Base-by-base conservation (phyloP, 352 stramenopile genomes). In the Phytophthora tentaculata region DNA sequence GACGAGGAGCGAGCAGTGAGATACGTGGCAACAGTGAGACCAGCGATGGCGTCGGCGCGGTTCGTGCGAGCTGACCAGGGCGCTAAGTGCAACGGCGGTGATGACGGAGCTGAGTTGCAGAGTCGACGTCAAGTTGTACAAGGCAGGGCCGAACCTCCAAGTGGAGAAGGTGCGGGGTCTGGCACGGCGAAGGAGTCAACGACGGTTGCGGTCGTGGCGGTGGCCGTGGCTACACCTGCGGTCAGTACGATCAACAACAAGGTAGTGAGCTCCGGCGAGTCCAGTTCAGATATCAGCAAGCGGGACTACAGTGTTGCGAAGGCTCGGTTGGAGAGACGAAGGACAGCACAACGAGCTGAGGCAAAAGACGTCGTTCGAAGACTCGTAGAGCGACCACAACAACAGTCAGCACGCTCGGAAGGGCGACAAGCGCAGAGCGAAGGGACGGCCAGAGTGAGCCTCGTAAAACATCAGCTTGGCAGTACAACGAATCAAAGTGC, bases 21-120 rank as follows among this genome's bases (percentile, higher is more conserved):
- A 2, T 61, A 54, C 5, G 26, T 54, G 4, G 41, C 55, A 10
- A 54, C 43, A 5, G 55, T 54, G 6, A 28, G 55, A 13, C 55
- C 41, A 6, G 55, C 43, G 26, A 61, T 61, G 55, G 16, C 23
- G 23, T 3, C 47, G 4, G 2, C 43, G 19, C 5, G 17, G 5
- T 49, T 49, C 43, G 43, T 49, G 9, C 43, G 19, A 9, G 43
- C 19, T 9, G 43, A 26, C 17, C 6, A 20, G n/a, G n/a, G 26
- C 5, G 17, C 13, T 3, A 1, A 10, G 7, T 16, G 9, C 17
- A 14, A 10, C n/a, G 1, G 6, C 43, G 43, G 1, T 14, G 43
- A 23, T 2, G 17, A 6, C 17, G 39, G 9, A 4, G 13, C 1
- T 10, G 43, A 17, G 4, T 5, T 4, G 2, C 9, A 14, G 6